These are phyloP conservation scores for Arthrobotrys musiformis DNA, from an alignment of 2,329 filamentous ascomycete species.

Conservation along the genomic window DNA sequence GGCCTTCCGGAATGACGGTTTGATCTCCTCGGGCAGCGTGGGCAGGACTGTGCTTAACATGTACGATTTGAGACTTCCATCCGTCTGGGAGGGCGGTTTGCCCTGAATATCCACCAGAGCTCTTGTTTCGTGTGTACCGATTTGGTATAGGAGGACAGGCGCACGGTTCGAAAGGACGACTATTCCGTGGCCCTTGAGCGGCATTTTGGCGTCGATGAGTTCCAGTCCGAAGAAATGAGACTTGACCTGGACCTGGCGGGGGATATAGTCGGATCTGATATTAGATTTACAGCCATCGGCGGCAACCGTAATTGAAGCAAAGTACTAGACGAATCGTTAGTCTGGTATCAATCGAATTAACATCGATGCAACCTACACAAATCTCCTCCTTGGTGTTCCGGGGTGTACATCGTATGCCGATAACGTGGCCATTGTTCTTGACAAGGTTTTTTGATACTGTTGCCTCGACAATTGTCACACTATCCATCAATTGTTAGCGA, in stretches of 20 bases:
- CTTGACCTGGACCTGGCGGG: conserved; percentile 74
- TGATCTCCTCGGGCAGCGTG: conserved; percentile 76
- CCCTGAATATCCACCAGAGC: conserved; percentile 88
- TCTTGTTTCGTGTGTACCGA: conserved; percentile 92
- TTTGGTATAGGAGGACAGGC: conserved; percentile 94
- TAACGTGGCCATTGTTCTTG: conserved; percentile 76
- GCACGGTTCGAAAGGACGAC: conserved; percentile 82
- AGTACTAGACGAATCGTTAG: conserved; percentile 70
- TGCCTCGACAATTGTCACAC: conserved; percentile 87
- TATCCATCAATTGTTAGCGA: conserved; percentile 37
- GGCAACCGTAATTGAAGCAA: conserved; percentile 86
- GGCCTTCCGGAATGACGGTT: conserved; percentile 78
- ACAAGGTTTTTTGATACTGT: conserved; percentile 79
- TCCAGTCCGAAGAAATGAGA: conserved; percentile 95
- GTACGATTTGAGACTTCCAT: conserved; percentile 86
- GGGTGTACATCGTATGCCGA: conserved; percentile 72
- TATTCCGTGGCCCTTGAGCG: conserved; percentile 80
- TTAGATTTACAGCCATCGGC: conserved; percentile 93
- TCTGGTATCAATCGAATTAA: background rate
- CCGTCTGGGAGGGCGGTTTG: conserved; percentile 74
- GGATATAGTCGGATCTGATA: conserved; percentile 83
- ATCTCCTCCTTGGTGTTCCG: conserved; percentile 56
- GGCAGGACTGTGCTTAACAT: conserved; percentile 83
- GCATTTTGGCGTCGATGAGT: conserved; percentile 85
- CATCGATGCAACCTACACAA: conserved; percentile 60